Evolutionary conservation across 495 filamentous ascomycete species (phyloP), one percentile per base, ranked within the genome.

Genomic region (Parachaetomium inaequale): DNA sequence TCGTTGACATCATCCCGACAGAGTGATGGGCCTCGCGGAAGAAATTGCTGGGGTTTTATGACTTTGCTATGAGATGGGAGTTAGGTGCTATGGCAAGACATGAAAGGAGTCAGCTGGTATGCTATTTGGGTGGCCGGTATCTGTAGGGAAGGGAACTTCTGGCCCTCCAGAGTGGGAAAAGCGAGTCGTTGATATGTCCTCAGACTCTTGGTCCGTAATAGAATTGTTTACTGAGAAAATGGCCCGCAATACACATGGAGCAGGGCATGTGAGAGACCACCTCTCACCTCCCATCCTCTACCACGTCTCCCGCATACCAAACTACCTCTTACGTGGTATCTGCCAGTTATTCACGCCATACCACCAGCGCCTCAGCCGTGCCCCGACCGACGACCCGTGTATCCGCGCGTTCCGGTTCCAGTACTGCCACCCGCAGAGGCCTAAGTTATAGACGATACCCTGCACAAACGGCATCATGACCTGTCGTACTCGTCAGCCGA

Each of bases 281-380:
- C 5, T 10, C 19, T 11, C 11, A 4, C 2, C 10, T 5, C 10
- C 12, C 29, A 11, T 50, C n/a, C n/a, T n/a, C 32, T 43, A 32
- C n/a, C 36, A n/a, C 32, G 3, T 25, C 26, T 34, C 45, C 46
- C 58, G 43, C 60, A 19, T 28, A n/a, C n/a, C n/a, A n/a, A n/a
- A n/a, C n/a, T n/a, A n/a, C 53, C 29, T 32, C 67, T 66, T 49
- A 42, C 61, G 58, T 57, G 84, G 84, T 29, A 92, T 70, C 47
- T 80, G 78, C 92, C 92, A 96, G 66, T 93, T 89, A 64, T 96
- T 96, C 0, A 94, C 90, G 31, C 81, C 83, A 74, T 89, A 96
- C 92, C 92, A 96, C 92, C 92, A 96, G 58, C 91, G 74, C 61
- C 92, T 79, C 15, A 93, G 70, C 62, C 80, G 79, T 28, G 87